Evolutionary conservation across 768 basidiomycete species (phyloP).

Genomic region (Tricholoma matsutake): DNA sequence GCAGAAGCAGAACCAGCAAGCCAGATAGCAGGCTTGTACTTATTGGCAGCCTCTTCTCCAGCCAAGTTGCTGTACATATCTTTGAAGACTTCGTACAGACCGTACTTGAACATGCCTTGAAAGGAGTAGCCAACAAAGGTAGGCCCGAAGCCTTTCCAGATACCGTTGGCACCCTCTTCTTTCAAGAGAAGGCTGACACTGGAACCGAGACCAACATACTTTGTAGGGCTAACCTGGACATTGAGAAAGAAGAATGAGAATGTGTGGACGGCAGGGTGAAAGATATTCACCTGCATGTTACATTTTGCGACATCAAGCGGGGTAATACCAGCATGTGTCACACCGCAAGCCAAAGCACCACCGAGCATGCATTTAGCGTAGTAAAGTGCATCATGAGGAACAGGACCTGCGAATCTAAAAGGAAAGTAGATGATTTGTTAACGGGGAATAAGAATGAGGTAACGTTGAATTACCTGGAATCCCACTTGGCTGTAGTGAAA

Average conservation of each 20-base stretch:
- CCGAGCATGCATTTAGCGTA: slow-evolving; percentile 87
- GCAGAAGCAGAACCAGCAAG: slow-evolving; percentile 91
- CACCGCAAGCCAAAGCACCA: slow-evolving; percentile 82
- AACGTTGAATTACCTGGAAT: slow-evolving; percentile 52
- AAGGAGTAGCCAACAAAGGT: slow-evolving; percentile 92
- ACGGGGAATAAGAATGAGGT: background rate
- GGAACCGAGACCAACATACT: slow-evolving; percentile 66
- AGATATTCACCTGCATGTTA: slow-evolving; percentile 75
- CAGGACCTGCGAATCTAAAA: slow-evolving; percentile 61
- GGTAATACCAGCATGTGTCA: slow-evolving; percentile 86
- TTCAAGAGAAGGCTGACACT: slow-evolving; percentile 63
- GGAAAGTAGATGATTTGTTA: background rate
- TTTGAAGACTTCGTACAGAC: slow-evolving; percentile 97
- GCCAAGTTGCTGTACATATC: slow-evolving; percentile 87
- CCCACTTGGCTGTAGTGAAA: slow-evolving; percentile 59
- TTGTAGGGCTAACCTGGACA: slow-evolving; percentile 66
- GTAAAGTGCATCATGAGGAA: slow-evolving; percentile 72
- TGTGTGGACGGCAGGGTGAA: background rate
- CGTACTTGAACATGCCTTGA: slow-evolving; percentile 98
- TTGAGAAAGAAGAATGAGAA: background rate
- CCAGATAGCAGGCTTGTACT: slow-evolving; percentile 92
- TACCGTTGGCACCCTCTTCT: slow-evolving; percentile 81
- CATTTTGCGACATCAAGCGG: slow-evolving; percentile 88
- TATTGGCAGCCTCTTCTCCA: slow-evolving; percentile 73
- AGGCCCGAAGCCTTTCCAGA: slow-evolving; percentile 94